Percentiles rank a stretch among this genome's conserved stretches.
Conservation (phyloP, 2,329 filamentous ascomycete species). For the Fusarium sp. region DNA sequence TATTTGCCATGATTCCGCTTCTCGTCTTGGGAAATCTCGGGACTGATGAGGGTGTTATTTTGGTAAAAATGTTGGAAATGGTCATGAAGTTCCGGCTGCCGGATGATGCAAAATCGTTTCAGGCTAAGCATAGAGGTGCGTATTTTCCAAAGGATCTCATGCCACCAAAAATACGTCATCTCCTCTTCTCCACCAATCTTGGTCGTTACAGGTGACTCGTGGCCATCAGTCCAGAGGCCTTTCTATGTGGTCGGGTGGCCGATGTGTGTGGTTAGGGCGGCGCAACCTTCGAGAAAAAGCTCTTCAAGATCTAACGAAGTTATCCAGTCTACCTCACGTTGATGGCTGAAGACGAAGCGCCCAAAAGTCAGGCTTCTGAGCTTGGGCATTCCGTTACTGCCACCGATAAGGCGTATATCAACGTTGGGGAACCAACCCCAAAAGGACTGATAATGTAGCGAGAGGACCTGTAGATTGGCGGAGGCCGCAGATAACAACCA, state of each 20-base stretch:
- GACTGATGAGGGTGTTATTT: background rate
- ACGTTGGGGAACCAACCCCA: background rate
- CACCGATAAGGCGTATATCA: background rate
- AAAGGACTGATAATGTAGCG: background rate
- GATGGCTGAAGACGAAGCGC: background rate
- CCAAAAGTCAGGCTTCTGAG: background rate
- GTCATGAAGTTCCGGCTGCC: rapidly evolving
- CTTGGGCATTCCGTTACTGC: background rate
- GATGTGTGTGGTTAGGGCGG: background rate
- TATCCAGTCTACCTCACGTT: background rate
- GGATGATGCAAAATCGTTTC: background rate
- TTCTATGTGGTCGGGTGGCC: background rate
- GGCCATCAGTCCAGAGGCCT: background rate
- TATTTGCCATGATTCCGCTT: rapidly evolving
- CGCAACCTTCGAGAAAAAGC: background rate
- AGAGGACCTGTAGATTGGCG: background rate
- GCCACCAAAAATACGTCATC: background rate
- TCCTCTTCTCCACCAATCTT: rapidly evolving
- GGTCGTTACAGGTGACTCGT: rapidly evolving
- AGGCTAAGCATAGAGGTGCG: background rate
- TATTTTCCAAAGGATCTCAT: background rate
- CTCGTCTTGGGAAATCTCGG: background rate
- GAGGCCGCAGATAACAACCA: background rate
- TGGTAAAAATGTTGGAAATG: rapidly evolving
- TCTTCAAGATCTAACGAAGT: background rate